These are phyloP conservation scores for Suillus luteus DNA, from an alignment of 768 basidiomycete species.

Conservation along the genomic window DNA sequence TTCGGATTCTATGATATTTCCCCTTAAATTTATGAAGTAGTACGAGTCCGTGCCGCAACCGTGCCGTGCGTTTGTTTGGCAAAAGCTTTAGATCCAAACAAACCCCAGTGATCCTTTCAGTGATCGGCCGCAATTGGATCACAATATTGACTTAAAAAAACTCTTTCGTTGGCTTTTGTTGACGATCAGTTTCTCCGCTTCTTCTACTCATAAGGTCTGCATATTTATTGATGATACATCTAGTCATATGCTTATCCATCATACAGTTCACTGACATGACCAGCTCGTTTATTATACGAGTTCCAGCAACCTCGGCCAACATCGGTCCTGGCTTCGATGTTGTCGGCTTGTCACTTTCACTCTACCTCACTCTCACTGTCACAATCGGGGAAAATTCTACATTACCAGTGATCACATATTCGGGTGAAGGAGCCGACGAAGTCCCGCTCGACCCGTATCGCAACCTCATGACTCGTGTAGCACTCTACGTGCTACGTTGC, in stretches of 20 bases:
- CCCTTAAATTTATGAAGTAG: no score
- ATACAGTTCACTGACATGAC: conserved; percentile 23
- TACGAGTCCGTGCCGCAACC: no score
- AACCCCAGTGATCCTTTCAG: neutral
- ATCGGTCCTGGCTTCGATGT: conserved; percentile 99
- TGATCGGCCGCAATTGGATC: neutral
- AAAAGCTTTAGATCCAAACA: conserved; percentile 15
- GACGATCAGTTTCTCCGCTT: neutral
- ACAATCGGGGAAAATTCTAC: conserved; percentile 39
- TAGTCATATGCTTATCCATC: neutral
- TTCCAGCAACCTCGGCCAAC: conserved; percentile 98
- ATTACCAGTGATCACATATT: conserved; percentile 70
- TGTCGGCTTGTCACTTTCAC: conserved; percentile 93
- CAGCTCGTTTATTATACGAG: conserved; percentile 63
- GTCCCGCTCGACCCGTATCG: conserved; percentile 95
- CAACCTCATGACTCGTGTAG: conserved; percentile 95
- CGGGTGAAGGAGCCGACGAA: conserved; percentile 86
- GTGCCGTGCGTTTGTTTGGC: conserved; percentile 9
- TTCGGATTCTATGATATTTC: no score
- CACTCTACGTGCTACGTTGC: conserved; percentile 96
- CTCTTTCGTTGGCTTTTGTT: neutral
- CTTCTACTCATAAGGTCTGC: neutral
- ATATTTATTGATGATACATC: neutral
- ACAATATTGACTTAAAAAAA: neutral
- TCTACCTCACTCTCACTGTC: conserved; percentile 78